These are phyloP conservation scores for Mercurialis annua DNA, from an alignment of 345 rosid genomes.

Conservation along the genomic window DNA sequence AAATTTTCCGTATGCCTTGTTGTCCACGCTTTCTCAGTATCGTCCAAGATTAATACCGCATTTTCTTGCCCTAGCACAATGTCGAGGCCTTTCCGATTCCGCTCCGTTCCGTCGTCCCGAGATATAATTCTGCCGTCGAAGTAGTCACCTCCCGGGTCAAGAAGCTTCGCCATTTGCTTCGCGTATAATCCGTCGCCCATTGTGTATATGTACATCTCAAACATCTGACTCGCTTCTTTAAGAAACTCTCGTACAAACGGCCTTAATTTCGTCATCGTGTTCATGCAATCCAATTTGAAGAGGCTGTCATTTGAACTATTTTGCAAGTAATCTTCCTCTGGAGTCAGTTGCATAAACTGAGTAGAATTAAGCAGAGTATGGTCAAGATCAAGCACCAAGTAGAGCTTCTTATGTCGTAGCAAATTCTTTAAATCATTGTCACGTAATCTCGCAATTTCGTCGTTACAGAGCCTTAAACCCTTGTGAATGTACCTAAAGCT, in stretches of 20 bases:
- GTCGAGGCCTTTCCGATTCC: constrained; percentile 84
- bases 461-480: constrained; percentile 68
- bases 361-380: constrained; percentile 93
- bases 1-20: constrained; percentile 72
- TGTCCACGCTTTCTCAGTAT: constrained; percentile 75
- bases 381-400: constrained; percentile 84
- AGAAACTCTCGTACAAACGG: constrained; percentile 75
- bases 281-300: constrained; percentile 66
- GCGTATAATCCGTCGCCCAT: constrained; percentile 92
- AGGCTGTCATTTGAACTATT: constrained; percentile 61
- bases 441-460: constrained; percentile 64
- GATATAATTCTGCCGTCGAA: constrained; percentile 69
- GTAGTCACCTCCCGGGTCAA: constrained; percentile 72
- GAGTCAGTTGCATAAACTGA: constrained; percentile 42
- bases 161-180: constrained; percentile 79
- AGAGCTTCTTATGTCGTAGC: constrained; percentile 55
- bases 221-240: constrained; percentile 82
- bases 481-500: constrained; percentile 69
- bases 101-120: constrained; percentile 84
- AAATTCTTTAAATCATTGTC: constrained; percentile 53
- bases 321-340: constrained; percentile 78
- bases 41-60: constrained; percentile 84
- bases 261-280: constrained; percentile 87
- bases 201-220: constrained; percentile 84
- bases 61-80: constrained; percentile 84